Evolutionary conservation across 2,329 filamentous ascomycete species (phyloP).

Genomic region (Anthostomella pinea): DNA sequence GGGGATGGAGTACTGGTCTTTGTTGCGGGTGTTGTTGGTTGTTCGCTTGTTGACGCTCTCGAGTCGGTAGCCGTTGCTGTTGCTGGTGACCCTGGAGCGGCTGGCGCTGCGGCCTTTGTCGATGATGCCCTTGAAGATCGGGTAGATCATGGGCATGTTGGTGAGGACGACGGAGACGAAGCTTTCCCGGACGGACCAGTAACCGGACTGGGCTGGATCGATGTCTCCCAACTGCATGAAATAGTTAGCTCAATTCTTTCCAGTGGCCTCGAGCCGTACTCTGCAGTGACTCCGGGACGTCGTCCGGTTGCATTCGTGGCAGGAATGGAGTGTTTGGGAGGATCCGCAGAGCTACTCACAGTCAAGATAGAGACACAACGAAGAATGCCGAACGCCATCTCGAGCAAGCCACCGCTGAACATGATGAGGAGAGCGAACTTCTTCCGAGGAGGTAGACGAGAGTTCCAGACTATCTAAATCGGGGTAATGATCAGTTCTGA

Average conservation of each 20-base stretch:
- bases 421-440: slow-evolving; percentile 46
- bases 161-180: slow-evolving; percentile 39
- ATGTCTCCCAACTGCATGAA: slow-evolving; percentile 27
- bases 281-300: too few species aligned
- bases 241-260: background rate
- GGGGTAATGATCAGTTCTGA: background rate
- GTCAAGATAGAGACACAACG: slow-evolving; percentile 46
- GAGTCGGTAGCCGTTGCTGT: slow-evolving; percentile 14
- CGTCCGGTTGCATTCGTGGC: too few species aligned
- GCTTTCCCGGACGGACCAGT: slow-evolving; percentile 39
- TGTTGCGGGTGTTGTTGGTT: background rate
- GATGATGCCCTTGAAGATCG: slow-evolving; percentile 27
- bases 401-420: slow-evolving; percentile 49
- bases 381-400: slow-evolving; percentile 49
- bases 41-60: slow-evolving; percentile 8
- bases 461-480: slow-evolving; percentile 41
- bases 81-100: slow-evolving; percentile 6
- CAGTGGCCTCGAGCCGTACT: too few species aligned
- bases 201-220: slow-evolving; percentile 32
- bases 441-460: slow-evolving; percentile 37
- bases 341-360: slow-evolving; percentile 13
- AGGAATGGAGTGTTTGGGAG: background rate
- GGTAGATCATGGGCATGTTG: slow-evolving; percentile 40
- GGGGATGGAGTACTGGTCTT: slow-evolving; percentile 5
- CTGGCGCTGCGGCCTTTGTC: slow-evolving; percentile 19